Evolutionary conservation across 23 red algal genomes (phyloP), one percentile per base, ranked within the genome.

Genomic region (Gracilaria domingensis): DNA sequence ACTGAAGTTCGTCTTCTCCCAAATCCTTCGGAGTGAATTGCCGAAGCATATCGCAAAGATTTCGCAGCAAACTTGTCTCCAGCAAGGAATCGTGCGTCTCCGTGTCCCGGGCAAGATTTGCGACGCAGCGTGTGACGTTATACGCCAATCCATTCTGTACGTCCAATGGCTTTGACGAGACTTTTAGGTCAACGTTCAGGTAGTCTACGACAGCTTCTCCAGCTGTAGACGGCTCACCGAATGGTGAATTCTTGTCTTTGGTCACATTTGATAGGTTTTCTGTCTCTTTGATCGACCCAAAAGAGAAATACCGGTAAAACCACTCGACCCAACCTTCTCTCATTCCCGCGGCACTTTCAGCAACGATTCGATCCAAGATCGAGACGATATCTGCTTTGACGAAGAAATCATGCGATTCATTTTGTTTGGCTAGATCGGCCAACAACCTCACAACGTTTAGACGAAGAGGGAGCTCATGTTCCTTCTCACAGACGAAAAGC

Each of bases 81-180:
- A 92, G 47, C 24, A 92, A 65, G 3, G 73, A 39, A 40, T 39
- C 36, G 50, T 92, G 89, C 35, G 80, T 72, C 30, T 44, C 62
- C 8, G 89, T 82, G 58, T 84, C 66, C 2, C 80, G 89, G 61
- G 89, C 89, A 45, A 92, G 60, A 26, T 83, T 92, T 2, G 89
- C 69, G 26, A 77, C 89, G 65, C 89, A 92, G 26, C 89, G 89
- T n/a, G 69, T 64, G 39, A 78, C 89, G 30, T 92, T 78, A 65
- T 92, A 84, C 18, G 71, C 56, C 39, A 84, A 70, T 4, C 89
- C 89, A 66, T 58, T 66, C 21, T 77, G 58, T 32, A 92, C 40
- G 66, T 92, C 89, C 2, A 77, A 16, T 59, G 73, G 53, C 12
- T 42, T 73, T 4, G 66, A 66, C 12, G 66, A 39, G 0, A 17